phyloP scores from a whole-genome alignment of 805 yeast genomes.

The Ogataea zsoltii region DNA sequence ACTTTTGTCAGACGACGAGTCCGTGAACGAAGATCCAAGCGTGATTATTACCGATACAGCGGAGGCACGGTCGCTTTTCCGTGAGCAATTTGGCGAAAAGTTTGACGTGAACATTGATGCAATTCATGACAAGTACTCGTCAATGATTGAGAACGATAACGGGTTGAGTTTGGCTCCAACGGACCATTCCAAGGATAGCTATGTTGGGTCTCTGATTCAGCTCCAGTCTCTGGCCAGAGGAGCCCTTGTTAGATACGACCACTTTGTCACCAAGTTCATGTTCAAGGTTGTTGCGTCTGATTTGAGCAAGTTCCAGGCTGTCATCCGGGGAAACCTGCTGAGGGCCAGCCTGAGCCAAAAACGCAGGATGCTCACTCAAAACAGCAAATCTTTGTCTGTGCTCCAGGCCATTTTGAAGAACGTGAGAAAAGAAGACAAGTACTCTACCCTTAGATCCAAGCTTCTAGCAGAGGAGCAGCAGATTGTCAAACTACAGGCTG shows the following conservation, averaged over 20 bases:
- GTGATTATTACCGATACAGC: slow-evolving; percentile 17
- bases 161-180: slow-evolving; percentile 13
- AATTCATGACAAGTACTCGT: slow-evolving; percentile 32
- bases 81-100: slow-evolving; percentile 16
- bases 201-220: slow-evolving; percentile 24
- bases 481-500: slow-evolving; percentile 36
- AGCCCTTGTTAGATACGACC: slow-evolving; percentile 59
- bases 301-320: slow-evolving; percentile 48
- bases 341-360: slow-evolving; percentile 29
- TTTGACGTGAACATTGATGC: slow-evolving; percentile 27
- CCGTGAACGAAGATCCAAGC: background rate
- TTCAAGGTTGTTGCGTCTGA: slow-evolving; percentile 56
- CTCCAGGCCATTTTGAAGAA: slow-evolving; percentile 43
- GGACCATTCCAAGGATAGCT: slow-evolving; percentile 4
- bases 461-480: slow-evolving; percentile 19
- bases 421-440: slow-evolving; percentile 23
- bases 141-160: slow-evolving; percentile 25
- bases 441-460: slow-evolving; percentile 16
- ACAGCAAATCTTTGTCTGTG: slow-evolving; percentile 35
- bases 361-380: slow-evolving; percentile 12
- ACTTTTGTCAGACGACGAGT: background rate
- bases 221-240: slow-evolving; percentile 76
- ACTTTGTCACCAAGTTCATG: slow-evolving; percentile 64
- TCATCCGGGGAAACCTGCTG: slow-evolving; percentile 49
- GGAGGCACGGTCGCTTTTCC: slow-evolving; percentile 27